Evolutionary conservation across 306 rosid species (phyloP), one percentile per base, ranked within the genome.

Genomic region (Lupinus albus): DNA sequence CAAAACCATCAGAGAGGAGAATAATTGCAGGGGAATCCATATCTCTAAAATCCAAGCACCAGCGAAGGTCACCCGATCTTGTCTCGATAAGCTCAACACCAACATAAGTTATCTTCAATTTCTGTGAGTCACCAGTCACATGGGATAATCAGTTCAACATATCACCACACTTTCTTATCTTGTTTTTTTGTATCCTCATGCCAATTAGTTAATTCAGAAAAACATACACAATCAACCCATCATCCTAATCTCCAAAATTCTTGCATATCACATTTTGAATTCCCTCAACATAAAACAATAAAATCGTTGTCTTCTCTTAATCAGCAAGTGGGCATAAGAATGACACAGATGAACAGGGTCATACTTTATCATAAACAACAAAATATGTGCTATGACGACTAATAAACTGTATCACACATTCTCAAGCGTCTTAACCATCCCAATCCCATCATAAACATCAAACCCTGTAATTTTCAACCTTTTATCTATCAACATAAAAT

Each of bases 1-100:
- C 97, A 17, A 76, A 85, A 39, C 86, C 81, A 80, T 85, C 96
- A 35, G 96, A 78, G 39, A 94, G 97, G 61, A 75, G 76, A 78
- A 88, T 64, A 65, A 94, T 86, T 11, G 97, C 96, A 60, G 96
- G 97, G 49, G 95, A 82, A 76, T 74, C 86, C 93, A 94, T 90
- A 68, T 94, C 99, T 94, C 99, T 94, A 76, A 94, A 94, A 76
- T 94, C 99, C 92, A 94, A 88, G 85, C 99, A 94, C 99, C 99
- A 94, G 61, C 88, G 96, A 72, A 90, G 97, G 57, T 94, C 99
- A 74, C 96, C 99, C 20, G 94, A 75, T 79, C 75, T 86, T 62
- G 80, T 28, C 56, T 94, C 96, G 18, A 86, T 64, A 74, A 94
- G 89, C 67, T 94, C 99, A 13, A 88, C 92, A 60, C 97, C 99